Conservation (phyloP, 352 stramenopile genomes). For the Phytophthora gonapodyides region DNA sequence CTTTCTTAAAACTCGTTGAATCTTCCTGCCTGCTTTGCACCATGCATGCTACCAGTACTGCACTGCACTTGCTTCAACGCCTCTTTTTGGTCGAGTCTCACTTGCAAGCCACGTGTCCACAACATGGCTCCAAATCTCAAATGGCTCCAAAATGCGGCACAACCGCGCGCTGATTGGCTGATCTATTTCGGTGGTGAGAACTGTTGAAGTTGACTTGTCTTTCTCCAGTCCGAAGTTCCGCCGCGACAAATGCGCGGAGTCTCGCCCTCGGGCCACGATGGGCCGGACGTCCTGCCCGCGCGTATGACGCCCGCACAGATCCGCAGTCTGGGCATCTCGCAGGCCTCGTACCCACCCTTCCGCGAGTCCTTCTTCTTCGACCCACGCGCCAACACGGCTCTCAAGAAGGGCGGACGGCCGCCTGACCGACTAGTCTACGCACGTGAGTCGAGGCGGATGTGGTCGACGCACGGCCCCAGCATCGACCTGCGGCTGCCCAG, state of each 20-base stretch:
- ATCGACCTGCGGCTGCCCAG: conserved; percentile 59
- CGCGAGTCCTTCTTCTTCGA: conserved; percentile 73
- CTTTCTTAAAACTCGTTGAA: conserved; percentile 52
- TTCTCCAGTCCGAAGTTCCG: not conserved
- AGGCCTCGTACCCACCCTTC: conserved; percentile 55
- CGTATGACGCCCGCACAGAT: conserved; percentile 24
- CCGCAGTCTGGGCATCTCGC: conserved; percentile 14
- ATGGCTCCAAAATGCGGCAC: not conserved
- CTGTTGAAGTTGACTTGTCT: conserved; percentile 26
- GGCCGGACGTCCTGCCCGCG: conserved; percentile 16
- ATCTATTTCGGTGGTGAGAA: conserved; percentile 37
- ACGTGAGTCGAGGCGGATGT: conserved; percentile 57
- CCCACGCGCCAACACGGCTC: conserved; percentile 45
- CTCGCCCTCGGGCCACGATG: conserved; percentile 7
- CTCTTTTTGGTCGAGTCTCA: conserved; percentile 8
- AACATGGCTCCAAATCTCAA: not conserved
- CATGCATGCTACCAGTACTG: not conserved
- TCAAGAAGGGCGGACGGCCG: conserved; percentile 44
- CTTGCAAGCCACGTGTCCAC: conserved; percentile 13
- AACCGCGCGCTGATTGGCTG: not conserved
- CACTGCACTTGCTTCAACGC: conserved; percentile 1
- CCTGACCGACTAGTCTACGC: conserved; percentile 36
- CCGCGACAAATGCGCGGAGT: not conserved
- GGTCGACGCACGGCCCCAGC: conserved; percentile 45
- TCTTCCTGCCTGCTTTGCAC: conserved; percentile 21